phyloP scores from a whole-genome alignment of 164 flowering plant genomes.

The Chimonanthus salicifolius region DNA sequence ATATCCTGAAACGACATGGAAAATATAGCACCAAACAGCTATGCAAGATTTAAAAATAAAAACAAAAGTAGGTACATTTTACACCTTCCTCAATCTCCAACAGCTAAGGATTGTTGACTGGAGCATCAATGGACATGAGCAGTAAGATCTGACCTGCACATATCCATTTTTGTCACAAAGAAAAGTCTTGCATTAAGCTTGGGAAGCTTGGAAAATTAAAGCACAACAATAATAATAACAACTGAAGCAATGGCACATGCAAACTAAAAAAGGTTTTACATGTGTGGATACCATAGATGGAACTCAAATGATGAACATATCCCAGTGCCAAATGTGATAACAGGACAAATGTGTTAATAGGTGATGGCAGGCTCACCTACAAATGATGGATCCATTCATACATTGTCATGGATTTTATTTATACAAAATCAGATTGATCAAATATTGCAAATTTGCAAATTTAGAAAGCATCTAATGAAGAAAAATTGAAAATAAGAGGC shows the following conservation, averaged over 20 bases:
- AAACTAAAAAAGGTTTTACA: not conserved
- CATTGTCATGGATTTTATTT: no score
- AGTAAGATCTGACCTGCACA: slow-evolving; percentile 14
- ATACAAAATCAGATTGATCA: no score
- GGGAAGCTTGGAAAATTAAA: not conserved
- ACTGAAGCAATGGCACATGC: not conserved
- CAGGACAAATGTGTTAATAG: not conserved
- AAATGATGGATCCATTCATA: no score
- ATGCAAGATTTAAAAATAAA: no score
- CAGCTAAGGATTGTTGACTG: not conserved
- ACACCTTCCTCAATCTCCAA: no score
- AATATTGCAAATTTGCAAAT: no score
- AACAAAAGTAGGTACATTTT: no score
- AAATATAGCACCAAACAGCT: no score
- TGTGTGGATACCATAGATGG: not conserved
- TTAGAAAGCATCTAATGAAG: no score
- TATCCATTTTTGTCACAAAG: not conserved
- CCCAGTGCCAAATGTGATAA: not conserved
- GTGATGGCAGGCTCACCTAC: not conserved
- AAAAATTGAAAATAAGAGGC: no score
- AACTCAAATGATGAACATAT: not conserved
- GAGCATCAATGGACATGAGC: slow-evolving; percentile 12
- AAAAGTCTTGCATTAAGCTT: not conserved
- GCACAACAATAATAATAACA: no score
- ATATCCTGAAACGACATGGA: no score